Evolutionary conservation across 2,329 filamentous ascomycete genomes (phyloP).

Genomic region (Colletotrichum agaves): DNA sequence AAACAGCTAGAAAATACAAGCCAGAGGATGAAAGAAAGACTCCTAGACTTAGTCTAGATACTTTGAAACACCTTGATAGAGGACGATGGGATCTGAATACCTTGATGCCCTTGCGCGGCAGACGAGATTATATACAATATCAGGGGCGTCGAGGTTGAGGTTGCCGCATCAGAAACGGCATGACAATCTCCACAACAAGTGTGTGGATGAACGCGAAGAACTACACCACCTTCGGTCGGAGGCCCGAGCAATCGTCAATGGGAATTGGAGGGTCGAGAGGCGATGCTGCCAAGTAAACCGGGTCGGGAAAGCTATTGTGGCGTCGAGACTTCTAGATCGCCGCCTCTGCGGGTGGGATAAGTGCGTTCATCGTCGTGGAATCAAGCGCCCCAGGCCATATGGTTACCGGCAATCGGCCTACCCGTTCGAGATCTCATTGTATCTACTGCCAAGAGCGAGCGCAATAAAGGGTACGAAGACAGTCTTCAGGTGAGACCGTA

Average conservation of each 20-base stretch:
- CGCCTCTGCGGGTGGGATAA: neutral
- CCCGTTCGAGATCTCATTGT: neutral
- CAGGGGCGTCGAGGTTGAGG: neutral
- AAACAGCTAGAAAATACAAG: neutral
- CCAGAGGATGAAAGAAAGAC: conserved; percentile 1
- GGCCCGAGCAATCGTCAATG: conserved; percentile 19
- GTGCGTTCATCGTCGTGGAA: conserved; percentile 4
- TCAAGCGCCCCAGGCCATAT: neutral
- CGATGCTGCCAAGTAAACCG: neutral
- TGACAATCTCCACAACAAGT: neutral
- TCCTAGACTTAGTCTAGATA: conserved; percentile 1
- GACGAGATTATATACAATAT: conserved; percentile 25
- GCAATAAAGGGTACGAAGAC: neutral
- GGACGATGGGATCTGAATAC: neutral
- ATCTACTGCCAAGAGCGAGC: conserved; percentile 2
- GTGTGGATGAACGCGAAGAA: conserved; percentile 6
- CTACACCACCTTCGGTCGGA: neutral
- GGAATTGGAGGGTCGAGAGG: conserved; percentile 28
- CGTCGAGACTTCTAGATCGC: conserved; percentile 9
- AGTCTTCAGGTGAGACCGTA: conserved; percentile 8
- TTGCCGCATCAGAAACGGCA: conserved; percentile 24
- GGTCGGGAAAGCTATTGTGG: conserved; percentile 13
- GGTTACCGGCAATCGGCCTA: neutral
- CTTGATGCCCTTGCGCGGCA: neutral
- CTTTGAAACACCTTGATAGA: conserved; percentile 13